phyloP scores from a whole-genome alignment of 2,329 filamentous ascomycete species.

The Aspergillus puulaauensis region DNA sequence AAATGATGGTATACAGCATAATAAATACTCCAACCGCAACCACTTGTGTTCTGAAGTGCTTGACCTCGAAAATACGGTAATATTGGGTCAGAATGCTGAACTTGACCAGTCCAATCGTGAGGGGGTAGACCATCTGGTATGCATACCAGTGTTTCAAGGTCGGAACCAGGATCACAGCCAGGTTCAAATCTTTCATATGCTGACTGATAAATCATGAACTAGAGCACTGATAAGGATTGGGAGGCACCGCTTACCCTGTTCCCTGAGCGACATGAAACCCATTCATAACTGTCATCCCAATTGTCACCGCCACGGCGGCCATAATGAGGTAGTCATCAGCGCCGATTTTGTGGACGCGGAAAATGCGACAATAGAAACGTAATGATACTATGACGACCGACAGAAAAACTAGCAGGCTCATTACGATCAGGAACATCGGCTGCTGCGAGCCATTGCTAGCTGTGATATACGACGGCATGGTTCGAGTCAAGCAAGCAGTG shows the following conservation, averaged over 20 bases:
- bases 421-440: conserved; percentile 11
- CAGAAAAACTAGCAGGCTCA: conserved; percentile 7
- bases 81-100: conserved; percentile 46
- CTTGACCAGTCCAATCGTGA: conserved; percentile 39
- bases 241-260: conserved; percentile 1
- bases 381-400: conserved; percentile 8
- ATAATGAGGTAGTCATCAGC: conserved; percentile 13
- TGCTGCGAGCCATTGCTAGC: conserved; percentile 13
- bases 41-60: conserved; percentile 22
- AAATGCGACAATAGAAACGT: conserved; percentile 8
- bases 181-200: conserved; percentile 1
- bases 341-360: conserved; percentile 10
- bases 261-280: conserved; percentile 11
- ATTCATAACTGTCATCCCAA: conserved; percentile 15
- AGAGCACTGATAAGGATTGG: background rate
- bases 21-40: conserved; percentile 26
- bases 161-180: conserved; percentile 13
- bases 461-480: conserved; percentile 9
- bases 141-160: conserved; percentile 37
- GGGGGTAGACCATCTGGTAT: conserved; percentile 40
- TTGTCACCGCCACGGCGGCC: conserved; percentile 2
- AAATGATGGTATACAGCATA: conserved; percentile 7
- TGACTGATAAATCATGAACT: background rate
- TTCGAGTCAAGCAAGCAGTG: background rate
- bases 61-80: conserved; percentile 36